phyloP scores from a whole-genome alignment of 2,329 filamentous ascomycete genomes.

The Fusarium tricinctum region DNA sequence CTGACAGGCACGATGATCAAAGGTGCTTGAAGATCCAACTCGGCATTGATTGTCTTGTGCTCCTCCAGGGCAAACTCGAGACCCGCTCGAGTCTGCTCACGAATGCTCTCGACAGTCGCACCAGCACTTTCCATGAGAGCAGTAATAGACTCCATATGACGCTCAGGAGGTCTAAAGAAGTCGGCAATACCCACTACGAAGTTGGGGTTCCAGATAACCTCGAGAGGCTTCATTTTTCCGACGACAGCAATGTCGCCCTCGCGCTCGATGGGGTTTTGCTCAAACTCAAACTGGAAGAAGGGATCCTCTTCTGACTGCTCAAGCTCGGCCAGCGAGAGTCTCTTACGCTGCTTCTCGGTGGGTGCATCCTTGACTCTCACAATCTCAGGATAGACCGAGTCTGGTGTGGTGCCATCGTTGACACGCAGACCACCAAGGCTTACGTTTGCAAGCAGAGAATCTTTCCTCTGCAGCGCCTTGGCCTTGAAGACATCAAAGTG shows the following conservation, averaged over 20 bases:
- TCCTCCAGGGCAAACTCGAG: slow-evolving; percentile 97
- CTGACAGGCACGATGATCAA: slow-evolving; percentile 97
- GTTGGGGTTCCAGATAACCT: slow-evolving; percentile 97
- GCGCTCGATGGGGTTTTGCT: slow-evolving; percentile 94
- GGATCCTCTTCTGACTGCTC: slow-evolving; percentile 72
- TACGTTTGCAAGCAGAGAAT: slow-evolving; percentile 89
- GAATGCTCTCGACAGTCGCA: slow-evolving; percentile 92
- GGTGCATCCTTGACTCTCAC: slow-evolving; percentile 93
- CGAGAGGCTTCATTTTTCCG: slow-evolving; percentile 92
- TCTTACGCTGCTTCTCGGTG: slow-evolving; percentile 60
- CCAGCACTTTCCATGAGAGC: slow-evolving; percentile 96
- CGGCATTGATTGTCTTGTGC: slow-evolving; percentile 97
- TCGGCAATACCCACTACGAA: slow-evolving; percentile 91
- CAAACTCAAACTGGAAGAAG: slow-evolving; percentile 92
- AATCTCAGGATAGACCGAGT: slow-evolving; percentile 93
- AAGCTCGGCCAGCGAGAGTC: slow-evolving; percentile 68
- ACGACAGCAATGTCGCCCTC: slow-evolving; percentile 92
- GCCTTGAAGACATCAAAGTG: slow-evolving; percentile 96
- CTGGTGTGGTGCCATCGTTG: slow-evolving; percentile 94
- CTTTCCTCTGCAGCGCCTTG: slow-evolving; percentile 88
- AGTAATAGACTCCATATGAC: slow-evolving; percentile 98
- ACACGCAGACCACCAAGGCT: slow-evolving; percentile 93
- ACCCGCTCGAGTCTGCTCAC: slow-evolving; percentile 95
- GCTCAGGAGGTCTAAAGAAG: slow-evolving; percentile 96
- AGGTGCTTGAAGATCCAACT: slow-evolving; percentile 94